Evolutionary conservation across 768 basidiomycete genomes (phyloP).

Genomic region (Leccinum imitatum): DNA sequence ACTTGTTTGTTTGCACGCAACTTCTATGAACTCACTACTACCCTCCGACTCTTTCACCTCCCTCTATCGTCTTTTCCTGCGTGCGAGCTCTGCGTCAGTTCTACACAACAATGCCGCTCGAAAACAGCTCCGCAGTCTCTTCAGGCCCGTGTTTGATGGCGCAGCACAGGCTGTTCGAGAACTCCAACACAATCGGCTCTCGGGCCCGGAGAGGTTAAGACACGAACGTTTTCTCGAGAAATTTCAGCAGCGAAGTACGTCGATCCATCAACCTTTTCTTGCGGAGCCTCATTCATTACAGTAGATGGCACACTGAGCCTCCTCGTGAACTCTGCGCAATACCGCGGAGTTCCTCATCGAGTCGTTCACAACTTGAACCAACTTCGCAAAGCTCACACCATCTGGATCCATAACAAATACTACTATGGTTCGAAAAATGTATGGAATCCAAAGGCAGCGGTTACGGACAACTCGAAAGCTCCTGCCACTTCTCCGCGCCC

Average conservation of each 20-base stretch:
- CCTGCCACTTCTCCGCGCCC: slow-evolving; percentile 7
- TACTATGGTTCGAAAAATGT: slow-evolving; percentile 19
- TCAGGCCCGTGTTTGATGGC: slow-evolving; percentile 54
- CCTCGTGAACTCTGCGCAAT: slow-evolving; percentile 58
- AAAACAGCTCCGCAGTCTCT: slow-evolving; percentile 46
- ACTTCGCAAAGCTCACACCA: slow-evolving; percentile 32
- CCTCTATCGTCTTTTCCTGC: slow-evolving; percentile 59
- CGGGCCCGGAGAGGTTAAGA: slow-evolving; percentile 28
- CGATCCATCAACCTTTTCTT: neutral
- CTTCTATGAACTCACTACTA: slow-evolving; percentile 16
- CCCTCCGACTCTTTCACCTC: slow-evolving; percentile 45
- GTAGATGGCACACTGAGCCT: slow-evolving; percentile 69
- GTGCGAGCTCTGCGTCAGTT: slow-evolving; percentile 56
- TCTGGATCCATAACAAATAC: slow-evolving; percentile 25
- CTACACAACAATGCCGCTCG: slow-evolving; percentile 48
- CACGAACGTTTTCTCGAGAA: slow-evolving; percentile 43
- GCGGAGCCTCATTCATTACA: slow-evolving; percentile 31
- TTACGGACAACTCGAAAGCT: slow-evolving; percentile 22
- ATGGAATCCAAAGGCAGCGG: slow-evolving; percentile 43
- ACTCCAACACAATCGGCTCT: slow-evolving; percentile 35
- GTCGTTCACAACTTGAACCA: slow-evolving; percentile 51
- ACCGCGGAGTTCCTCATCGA: slow-evolving; percentile 61
- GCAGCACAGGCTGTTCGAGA: slow-evolving; percentile 45
- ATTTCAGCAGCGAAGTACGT: slow-evolving; percentile 59
- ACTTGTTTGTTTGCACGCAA: neutral